Base-by-base conservation (phyloP, 768 basidiomycete species). In the Austroboletus festivus region DNA sequence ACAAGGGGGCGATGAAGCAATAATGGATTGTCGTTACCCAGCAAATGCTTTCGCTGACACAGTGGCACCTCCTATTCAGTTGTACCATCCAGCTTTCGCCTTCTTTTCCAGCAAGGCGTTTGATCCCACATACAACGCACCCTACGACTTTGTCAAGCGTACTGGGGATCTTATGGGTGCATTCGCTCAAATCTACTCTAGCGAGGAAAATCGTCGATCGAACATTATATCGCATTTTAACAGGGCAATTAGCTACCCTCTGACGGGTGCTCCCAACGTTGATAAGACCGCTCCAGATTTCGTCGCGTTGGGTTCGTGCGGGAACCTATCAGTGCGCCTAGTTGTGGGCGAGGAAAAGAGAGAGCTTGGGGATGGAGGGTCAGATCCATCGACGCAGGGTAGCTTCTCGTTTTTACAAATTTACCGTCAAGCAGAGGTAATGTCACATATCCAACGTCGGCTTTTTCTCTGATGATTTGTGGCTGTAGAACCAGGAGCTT, bases 361-460 rank as follows among this genome's bases (percentile, higher is more conserved):
- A 1, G 47, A 56, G 22, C 34, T 56, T 38, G 49, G 50, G 0
- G 42, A 58, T 53, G 53, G 49, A 50, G 37, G 58, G 12, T 69
- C 48, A 20, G 68, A 73, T 47, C 63, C 64, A 11, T 58, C 58
- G 16, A 51, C 31, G 3, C 70, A 69, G 54, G 71, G 52, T 0
- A 47, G 44, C n/a, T 59, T 70, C 23, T 60, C 55, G 0, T 63
- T 57, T 48, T 49, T 24, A 4, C 46, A 42, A 9, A 39, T 56
- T 34, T 54, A 61, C 46, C 18, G 45, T 38, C 54, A 56, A 28
- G 0, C 13, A 0, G 38, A 56, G 42, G 55, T 62, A n/a, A 43
- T 16, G 15, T 9, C 5, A 15, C n/a, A 16, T 16, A 31, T 30
- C 16, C 3, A 4, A 1, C 16, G 10, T 38, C 9, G n/a, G n/a